Percentiles rank a stretch among this genome's conserved stretches.
These are phyloP conservation scores for Hansenula lynferdii DNA, from an alignment of 1,139 yeast species.

Conservation along the genomic window DNA sequence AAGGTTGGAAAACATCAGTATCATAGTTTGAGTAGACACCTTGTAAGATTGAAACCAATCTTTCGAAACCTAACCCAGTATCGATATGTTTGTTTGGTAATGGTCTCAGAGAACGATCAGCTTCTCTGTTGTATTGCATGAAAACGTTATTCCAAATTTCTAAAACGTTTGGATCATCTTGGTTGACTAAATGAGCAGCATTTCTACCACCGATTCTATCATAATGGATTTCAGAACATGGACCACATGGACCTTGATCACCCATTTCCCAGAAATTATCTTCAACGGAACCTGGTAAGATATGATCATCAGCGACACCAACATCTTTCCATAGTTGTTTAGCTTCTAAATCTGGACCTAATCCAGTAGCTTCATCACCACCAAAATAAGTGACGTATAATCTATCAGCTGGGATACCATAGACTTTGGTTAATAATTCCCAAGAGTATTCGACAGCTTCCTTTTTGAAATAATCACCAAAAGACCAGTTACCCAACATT, in stretches of 20 bases:
- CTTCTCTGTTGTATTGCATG: constrained; percentile 93
- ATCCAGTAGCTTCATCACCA: constrained; percentile 80
- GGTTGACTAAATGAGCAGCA: constrained; percentile 83
- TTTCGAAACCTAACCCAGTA: constrained; percentile 98
- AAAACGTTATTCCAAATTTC: constrained; percentile 98
- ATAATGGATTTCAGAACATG: constrained; percentile 95
- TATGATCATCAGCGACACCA: constrained; percentile 90
- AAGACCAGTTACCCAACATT: constrained; percentile 99
- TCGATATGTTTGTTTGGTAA: constrained; percentile 94
- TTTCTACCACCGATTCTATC: constrained; percentile 98
- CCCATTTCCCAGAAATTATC: constrained; percentile 99
- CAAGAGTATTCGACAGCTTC: constrained; percentile 89
- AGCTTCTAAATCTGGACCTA: constrained; percentile 93
- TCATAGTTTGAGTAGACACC: constrained; percentile 90
- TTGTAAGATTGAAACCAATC: constrained; percentile 92
- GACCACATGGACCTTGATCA: constrained; percentile 99
- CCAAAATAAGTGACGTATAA: constrained; percentile 94
- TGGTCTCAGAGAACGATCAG: constrained; percentile 73
- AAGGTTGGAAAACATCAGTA: constrained; percentile 92
- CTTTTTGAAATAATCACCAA: constrained; percentile 95
- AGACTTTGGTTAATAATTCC: constrained; percentile 84
- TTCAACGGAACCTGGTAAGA: constrained; percentile 81
- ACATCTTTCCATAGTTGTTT: constrained; percentile 77
- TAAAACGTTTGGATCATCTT: constrained; percentile 95
- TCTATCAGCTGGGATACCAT: constrained; percentile 71